Evolutionary conservation across 441 rosid species (phyloP).

Genomic region (Hura crepitans): DNA sequence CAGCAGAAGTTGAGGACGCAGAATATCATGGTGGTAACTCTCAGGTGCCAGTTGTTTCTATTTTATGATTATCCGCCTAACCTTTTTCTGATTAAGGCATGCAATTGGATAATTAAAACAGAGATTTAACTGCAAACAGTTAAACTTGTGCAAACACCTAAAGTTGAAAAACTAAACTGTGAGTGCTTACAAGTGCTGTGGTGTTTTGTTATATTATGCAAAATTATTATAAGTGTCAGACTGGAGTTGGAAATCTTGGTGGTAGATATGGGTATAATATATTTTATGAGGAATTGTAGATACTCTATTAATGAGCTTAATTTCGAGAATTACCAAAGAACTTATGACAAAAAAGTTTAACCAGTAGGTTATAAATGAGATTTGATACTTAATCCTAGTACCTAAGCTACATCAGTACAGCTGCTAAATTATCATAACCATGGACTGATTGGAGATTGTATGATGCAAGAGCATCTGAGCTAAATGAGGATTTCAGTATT

Average conservation of each 20-base stretch:
- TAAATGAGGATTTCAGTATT: too few relatives aligned
- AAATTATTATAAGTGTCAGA: neutral
- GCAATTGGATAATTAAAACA: slow-evolving; percentile 6
- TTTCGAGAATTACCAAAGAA: neutral
- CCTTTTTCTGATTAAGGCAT: neutral
- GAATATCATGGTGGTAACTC: slow-evolving; percentile 50
- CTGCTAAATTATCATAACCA: neutral
- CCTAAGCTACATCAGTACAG: neutral
- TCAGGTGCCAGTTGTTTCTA: slow-evolving; percentile 41
- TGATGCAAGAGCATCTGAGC: too few relatives aligned
- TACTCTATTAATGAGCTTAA: neutral
- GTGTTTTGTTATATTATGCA: neutral
- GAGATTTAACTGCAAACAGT: too few relatives aligned
- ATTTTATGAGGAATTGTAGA: neutral
- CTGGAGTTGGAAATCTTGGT: neutral
- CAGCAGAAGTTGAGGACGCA: slow-evolving; percentile 49
- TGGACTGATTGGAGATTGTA: neutral
- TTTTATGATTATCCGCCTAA: neutral
- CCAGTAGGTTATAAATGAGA: too few relatives aligned
- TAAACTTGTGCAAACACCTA: neutral
- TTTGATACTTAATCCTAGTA: too few relatives aligned
- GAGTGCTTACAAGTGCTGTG: neutral
- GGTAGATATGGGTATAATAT: neutral
- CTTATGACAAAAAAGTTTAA: too few relatives aligned
- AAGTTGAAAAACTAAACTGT: neutral